Conservation (phyloP, 2,329 filamentous ascomycete species). For the Aspergillus sclerotialis region DNA sequence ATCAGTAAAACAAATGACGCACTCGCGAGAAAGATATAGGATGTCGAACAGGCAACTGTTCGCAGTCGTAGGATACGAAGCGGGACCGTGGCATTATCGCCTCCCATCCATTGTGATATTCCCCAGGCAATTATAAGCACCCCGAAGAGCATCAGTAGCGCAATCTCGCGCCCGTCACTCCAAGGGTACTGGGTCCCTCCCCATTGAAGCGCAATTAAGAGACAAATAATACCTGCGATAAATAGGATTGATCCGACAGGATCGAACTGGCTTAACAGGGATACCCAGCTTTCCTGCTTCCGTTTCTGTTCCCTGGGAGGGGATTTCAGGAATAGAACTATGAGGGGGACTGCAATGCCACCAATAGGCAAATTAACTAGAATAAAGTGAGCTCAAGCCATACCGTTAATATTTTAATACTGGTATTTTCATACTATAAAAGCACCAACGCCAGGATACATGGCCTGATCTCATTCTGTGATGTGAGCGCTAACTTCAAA, state of each 20-base stretch:
- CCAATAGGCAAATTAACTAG: constrained; percentile 46
- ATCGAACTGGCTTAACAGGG: constrained; percentile 35
- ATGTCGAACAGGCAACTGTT: constrained; percentile 4
- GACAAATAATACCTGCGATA: constrained; percentile 46
- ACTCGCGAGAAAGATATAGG: constrained; percentile 3
- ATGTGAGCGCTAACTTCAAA: constrained; percentile 8
- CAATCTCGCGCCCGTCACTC: constrained; percentile 44
- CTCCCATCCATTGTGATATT: constrained; percentile 3
- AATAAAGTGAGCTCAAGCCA: too few relatives aligned
- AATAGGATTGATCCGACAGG: constrained; percentile 42
- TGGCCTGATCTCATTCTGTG: too few relatives aligned
- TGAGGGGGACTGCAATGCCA: constrained; percentile 3
- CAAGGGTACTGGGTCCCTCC: constrained; percentile 48
- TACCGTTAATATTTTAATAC: too few relatives aligned
- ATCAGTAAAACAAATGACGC: constrained; percentile 4
- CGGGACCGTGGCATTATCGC: constrained; percentile 7
- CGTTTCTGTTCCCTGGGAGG: neutral
- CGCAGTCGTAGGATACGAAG: constrained; percentile 5
- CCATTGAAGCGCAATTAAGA: constrained; percentile 52
- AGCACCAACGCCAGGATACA: constrained; percentile 45
- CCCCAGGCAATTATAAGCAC: constrained; percentile 28
- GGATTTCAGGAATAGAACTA: constrained; percentile 10
- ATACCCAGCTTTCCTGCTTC: too few relatives aligned
- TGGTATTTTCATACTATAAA: too few relatives aligned
- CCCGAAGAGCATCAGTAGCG: constrained; percentile 44